Evolutionary conservation across 148 eudicot species (phyloP).

Genomic region (Amaranthus palmeri): DNA sequence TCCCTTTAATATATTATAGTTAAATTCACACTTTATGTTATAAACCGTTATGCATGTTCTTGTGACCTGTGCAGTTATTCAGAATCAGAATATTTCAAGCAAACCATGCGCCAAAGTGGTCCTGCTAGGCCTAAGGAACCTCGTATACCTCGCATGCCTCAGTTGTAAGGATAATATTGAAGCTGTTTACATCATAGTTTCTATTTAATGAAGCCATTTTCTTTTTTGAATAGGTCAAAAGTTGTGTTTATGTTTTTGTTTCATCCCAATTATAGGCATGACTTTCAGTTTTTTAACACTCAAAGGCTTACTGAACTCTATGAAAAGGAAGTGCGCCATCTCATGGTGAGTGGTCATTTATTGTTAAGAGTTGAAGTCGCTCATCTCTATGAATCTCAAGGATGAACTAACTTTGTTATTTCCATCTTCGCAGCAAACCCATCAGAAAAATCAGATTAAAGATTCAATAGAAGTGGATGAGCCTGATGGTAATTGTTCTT

Average conservation of each 20-base stretch:
- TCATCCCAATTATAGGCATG: conserved; percentile 52
- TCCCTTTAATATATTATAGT: background rate
- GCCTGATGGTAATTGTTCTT: conserved; percentile 60
- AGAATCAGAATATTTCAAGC: conserved; percentile 95
- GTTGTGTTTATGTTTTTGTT: background rate
- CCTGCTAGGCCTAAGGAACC: conserved; percentile 92
- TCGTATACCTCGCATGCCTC: conserved; percentile 99
- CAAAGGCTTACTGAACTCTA: conserved; percentile 88
- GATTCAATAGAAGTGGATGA: conserved; percentile 95
- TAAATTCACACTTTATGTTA: too few relatives aligned
- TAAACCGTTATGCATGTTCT: background rate
- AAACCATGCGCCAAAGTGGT: conserved; percentile 99
- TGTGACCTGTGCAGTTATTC: conserved; percentile 58
- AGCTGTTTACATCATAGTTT: conserved; percentile 1
- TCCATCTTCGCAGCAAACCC: conserved; percentile 42
- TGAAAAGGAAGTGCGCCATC: conserved; percentile 98
- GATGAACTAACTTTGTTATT: conserved; percentile 10
- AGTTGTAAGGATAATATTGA: conserved; percentile 49
- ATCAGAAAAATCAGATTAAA: conserved; percentile 82
- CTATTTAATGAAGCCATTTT: background rate
- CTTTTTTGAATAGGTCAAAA: conserved; percentile 1
- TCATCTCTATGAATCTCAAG: background rate
- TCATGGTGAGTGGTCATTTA: conserved; percentile 57
- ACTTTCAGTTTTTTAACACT: conserved; percentile 93
- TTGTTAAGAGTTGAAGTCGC: background rate